phyloP scores from a whole-genome alignment of 495 filamentous ascomycete genomes.

The Podospora australis region DNA sequence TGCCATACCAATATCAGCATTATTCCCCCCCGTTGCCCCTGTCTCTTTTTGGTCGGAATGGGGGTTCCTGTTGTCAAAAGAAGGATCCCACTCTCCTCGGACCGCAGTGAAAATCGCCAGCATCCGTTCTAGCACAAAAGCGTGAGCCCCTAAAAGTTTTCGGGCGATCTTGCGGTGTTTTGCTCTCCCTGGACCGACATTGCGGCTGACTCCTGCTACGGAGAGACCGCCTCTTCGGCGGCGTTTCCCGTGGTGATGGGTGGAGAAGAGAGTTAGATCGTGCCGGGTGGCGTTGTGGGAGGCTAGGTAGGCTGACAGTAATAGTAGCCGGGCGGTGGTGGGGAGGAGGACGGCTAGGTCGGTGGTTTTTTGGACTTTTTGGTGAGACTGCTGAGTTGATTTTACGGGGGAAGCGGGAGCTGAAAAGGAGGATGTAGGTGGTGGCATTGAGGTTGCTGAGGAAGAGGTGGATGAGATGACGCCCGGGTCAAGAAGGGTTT shows the following conservation, averaged over 20 bases:
- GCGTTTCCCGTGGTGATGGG: slow-evolving; percentile 54
- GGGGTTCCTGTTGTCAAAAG: too few relatives aligned
- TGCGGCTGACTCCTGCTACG: slow-evolving; percentile 1
- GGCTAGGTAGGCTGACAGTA: slow-evolving; percentile 84
- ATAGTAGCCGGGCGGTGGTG: slow-evolving; percentile 72
- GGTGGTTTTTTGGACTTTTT: slow-evolving; percentile 1
- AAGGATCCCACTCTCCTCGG: slow-evolving; percentile 55
- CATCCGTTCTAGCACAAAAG: slow-evolving; percentile 82
- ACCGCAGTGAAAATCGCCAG: slow-evolving; percentile 82
- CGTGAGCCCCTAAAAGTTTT: slow-evolving; percentile 64
- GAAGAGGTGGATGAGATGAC: slow-evolving; percentile 44
- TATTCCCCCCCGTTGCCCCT: slow-evolving; percentile 32
- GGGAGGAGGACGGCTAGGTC: slow-evolving; percentile 53
- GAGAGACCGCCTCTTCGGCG: slow-evolving; percentile 28
- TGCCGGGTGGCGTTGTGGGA: slow-evolving; percentile 76
- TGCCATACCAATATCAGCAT: slow-evolving; percentile 61
- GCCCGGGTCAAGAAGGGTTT: slow-evolving; percentile 61
- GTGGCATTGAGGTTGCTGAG: slow-evolving; percentile 1
- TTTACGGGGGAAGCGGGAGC: slow-evolving; percentile 10
- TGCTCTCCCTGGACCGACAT: slow-evolving; percentile 33
- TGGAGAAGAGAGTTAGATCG: slow-evolving; percentile 81
- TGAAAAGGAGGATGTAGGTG: slow-evolving; percentile 4
- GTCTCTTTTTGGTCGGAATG: neutral
- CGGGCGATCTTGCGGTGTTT: slow-evolving; percentile 65
- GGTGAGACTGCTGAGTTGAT: too few relatives aligned